A percentile compares a stretch with the other conserved stretches of the same genome.
These are phyloP conservation scores for Penicillium sp. DNA, from an alignment of 2,329 filamentous ascomycete genomes.

Conservation along the genomic window DNA sequence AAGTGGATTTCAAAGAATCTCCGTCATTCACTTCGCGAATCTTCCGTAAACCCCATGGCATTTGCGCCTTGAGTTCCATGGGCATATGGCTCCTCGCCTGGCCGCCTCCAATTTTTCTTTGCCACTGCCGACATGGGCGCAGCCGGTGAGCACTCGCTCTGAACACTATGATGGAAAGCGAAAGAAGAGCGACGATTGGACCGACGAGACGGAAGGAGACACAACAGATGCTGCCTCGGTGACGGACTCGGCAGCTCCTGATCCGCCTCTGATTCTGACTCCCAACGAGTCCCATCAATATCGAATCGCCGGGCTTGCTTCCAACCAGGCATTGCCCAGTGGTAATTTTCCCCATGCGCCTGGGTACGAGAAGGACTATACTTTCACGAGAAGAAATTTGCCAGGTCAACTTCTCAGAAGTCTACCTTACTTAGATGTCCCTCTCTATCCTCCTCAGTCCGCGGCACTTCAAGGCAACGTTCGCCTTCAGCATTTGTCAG, in stretches of 20 bases:
- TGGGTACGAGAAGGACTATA: slow-evolving; percentile 10
- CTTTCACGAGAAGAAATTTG: slow-evolving; percentile 8
- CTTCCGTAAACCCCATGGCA: slow-evolving; percentile 5
- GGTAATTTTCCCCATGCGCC: slow-evolving; percentile 44
- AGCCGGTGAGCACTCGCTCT: slow-evolving; percentile 35
- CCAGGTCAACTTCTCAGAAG: slow-evolving; percentile 22
- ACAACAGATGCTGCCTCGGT: slow-evolving; percentile 31
- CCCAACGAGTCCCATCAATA: slow-evolving; percentile 45
- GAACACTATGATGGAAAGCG: slow-evolving; percentile 39
- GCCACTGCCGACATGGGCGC: slow-evolving; percentile 38
- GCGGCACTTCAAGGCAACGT: slow-evolving; percentile 34
- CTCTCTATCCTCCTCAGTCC: slow-evolving; percentile 35
- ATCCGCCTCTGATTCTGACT: slow-evolving; percentile 31
- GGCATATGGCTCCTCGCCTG: slow-evolving; percentile 31
- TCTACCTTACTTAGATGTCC: slow-evolving; percentile 32
- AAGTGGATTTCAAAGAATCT: not conserved
- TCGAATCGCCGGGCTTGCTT: slow-evolving; percentile 41
- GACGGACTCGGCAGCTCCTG: slow-evolving; percentile 18
- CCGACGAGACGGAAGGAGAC: slow-evolving; percentile 25
- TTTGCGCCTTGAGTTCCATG: slow-evolving; percentile 1
- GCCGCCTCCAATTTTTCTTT: slow-evolving; percentile 38
- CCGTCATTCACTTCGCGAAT: not conserved
- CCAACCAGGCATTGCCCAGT: slow-evolving; percentile 38
- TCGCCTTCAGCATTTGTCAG: slow-evolving; percentile 58
- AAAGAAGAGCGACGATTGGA: slow-evolving; percentile 29